Percentiles rank a stretch among this genome's conserved stretches.
Evolutionary conservation across 345 rosid genomes (phyloP).

Genomic region (Syzygium oleosum): DNA sequence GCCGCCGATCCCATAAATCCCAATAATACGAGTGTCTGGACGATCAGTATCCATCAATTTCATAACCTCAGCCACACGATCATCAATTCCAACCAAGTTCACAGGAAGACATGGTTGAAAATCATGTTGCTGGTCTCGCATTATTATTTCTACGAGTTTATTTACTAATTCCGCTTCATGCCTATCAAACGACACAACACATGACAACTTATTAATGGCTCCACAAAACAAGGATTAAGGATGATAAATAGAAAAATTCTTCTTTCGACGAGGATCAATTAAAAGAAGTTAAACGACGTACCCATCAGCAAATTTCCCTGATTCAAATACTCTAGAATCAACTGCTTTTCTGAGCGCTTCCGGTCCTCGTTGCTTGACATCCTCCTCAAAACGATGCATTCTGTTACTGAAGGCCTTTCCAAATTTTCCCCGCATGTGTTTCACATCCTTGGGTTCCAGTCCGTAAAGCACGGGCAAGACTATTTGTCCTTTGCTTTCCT

Average conservation of each 20-base stretch:
- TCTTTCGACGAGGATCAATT: fast-evolving
- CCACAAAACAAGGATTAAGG: neutral
- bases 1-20: neutral
- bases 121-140: fast-evolving
- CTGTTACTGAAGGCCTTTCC: neutral
- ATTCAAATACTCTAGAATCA: neutral
- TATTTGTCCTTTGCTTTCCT: fast-evolving
- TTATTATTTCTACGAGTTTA: neutral
- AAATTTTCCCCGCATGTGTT: too few relatives aligned
- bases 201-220: neutral
- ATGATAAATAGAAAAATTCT: neutral
- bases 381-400: fast-evolving
- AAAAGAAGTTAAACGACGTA: neutral
- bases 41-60: neutral
- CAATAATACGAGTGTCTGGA: fast-evolving
- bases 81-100: neutral
- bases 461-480: neutral
- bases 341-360: neutral
- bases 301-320: fast-evolving
- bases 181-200: neutral
- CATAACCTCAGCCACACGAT: neutral
- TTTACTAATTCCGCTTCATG: neutral
- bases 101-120: fast-evolving
- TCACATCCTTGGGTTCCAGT: too few relatives aligned
- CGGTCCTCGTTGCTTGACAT: neutral